Evolutionary conservation across 768 basidiomycete genomes (phyloP), one percentile per base, ranked within the genome.

Genomic region (Vararia minispora): DNA sequence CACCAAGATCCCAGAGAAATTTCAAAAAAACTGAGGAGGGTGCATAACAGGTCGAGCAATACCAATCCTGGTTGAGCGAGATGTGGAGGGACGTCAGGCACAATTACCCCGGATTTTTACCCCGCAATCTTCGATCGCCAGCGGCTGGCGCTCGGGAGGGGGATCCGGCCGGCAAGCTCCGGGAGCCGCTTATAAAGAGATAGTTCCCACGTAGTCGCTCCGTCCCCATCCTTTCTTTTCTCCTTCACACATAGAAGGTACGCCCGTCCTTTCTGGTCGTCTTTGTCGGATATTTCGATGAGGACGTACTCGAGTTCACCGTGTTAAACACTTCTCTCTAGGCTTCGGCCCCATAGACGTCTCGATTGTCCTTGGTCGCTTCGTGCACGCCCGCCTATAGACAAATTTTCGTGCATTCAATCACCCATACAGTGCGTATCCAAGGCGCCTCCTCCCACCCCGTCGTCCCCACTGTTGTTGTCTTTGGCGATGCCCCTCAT

Each of bases 311-410:
- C n/a, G n/a, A n/a, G n/a, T n/a, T n/a, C n/a, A n/a, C n/a, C n/a
- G 16, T 4, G 20, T 14, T 40, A n/a, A 26, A 10, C 4, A 10
- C 17, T 37, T 4, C 5, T 30, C 13, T 22, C 1, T 31, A 65
- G 67, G 66, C 62, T 52, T 50, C 47, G 53, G 47, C 63, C 65
- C 60, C 48, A 47, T 66, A 71, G 64, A 69, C 14, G 42, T 55
- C 60, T 84, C 82, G 75, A 82, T 65, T 74, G 71, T 72, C 67
- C 66, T 70, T 74, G 67, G 62, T 56, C 58, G 64, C 66, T 60
- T 64, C 63, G 66, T 64, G 60, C 61, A 56, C 55, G 64, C 54
- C 57, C 48, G 42, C 50, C 50, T 25, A 48, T 56, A 55, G 56
- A 61, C 54, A 48, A 60, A 37, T 63, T 56, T 53, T 56, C 52